Evolutionary conservation across 2,329 filamentous ascomycete species (phyloP).

Genomic region (Fusarium sp.): DNA sequence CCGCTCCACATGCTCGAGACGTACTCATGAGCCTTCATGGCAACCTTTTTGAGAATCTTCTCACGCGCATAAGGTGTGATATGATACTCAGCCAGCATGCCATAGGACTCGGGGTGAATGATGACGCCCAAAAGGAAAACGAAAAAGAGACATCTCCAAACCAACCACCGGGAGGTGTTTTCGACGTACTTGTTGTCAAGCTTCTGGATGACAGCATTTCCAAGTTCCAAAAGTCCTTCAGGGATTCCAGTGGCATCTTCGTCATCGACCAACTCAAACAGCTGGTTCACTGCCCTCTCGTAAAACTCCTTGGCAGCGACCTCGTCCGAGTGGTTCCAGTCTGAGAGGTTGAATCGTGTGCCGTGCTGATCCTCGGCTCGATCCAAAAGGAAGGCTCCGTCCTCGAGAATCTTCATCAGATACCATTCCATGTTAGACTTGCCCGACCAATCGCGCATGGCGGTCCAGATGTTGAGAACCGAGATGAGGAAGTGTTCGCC

Average conservation of each 20-base stretch:
- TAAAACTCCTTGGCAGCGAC: slow-evolving; percentile 91
- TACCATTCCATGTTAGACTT: slow-evolving; percentile 93
- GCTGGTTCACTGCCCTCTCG: slow-evolving; percentile 79
- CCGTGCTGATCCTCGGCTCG: slow-evolving; percentile 83
- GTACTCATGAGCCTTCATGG: slow-evolving; percentile 81
- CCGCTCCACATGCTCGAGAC: slow-evolving; percentile 83
- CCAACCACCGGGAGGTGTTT: slow-evolving; percentile 83
- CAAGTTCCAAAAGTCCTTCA: slow-evolving; percentile 84
- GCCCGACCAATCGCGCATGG: slow-evolving; percentile 89
- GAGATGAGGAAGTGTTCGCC: slow-evolving; percentile 85
- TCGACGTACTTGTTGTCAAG: slow-evolving; percentile 79
- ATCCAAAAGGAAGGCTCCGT: slow-evolving; percentile 91
- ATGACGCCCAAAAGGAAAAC: slow-evolving; percentile 86
- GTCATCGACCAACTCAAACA: slow-evolving; percentile 90
- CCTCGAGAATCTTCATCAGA: slow-evolving; percentile 92
- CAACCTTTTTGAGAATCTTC: slow-evolving; percentile 83
- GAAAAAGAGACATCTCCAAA: slow-evolving; percentile 93
- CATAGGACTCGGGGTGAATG: slow-evolving; percentile 86
- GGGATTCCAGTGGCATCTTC: slow-evolving; percentile 88
- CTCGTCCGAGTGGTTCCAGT: slow-evolving; percentile 82
- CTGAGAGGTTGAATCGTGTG: slow-evolving; percentile 76
- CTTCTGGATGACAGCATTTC: slow-evolving; percentile 84
- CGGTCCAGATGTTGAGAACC: slow-evolving; percentile 88
- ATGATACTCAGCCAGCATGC: slow-evolving; percentile 88
- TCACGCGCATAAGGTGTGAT: slow-evolving; percentile 92